Evolutionary conservation across 2,329 filamentous ascomycete genomes (phyloP), one percentile per base, ranked within the genome.

Genomic region (Blumeria graminis): DNA sequence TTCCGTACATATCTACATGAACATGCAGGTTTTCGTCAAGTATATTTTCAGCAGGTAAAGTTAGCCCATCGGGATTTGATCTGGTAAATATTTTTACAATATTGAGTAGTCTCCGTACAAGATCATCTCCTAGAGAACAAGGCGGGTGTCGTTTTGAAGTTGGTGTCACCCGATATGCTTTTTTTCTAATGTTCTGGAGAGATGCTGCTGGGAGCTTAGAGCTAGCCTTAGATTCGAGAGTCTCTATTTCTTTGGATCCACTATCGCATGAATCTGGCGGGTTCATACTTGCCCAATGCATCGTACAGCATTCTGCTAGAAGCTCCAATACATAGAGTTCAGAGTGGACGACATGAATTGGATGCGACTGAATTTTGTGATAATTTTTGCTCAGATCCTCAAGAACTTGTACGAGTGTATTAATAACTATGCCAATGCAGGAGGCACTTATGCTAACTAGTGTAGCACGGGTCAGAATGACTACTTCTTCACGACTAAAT

Each of bases 271-370:
- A 4, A 28, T 46, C 34, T 33, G 62, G 60, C 35, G 62, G 63
- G 57, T 71, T 68, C 46, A 74, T 64, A 41, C 69, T 67, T 33
- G 73, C 68, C 78, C 79, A 82, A 64, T 80, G 74, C 56, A 75
- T 74, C 55, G 74, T 72, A 61, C 78, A 83, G 64, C 80, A 84
- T 63, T 83, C 79, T 63, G 79, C 77, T 38, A 80, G 71, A 45
- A 84, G 69, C 52, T 76, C 73, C 54, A 83, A 67, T n/a, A 82
- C 69, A 62, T 80, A 83, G 52, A 80, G 69, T 65, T 84, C 80
- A 16, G 81, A 82, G 51, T 77, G 71, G 35, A 82, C 68, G 55
- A 84, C 71, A 63, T 81, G 76, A 39, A 72, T 69, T 1, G 79
- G 78, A 61, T 80, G 78, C 22, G 70, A 68, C 50, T 72, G 67